Conservation (phyloP, 345 rosid species). For the Noccaea caerulescens region DNA sequence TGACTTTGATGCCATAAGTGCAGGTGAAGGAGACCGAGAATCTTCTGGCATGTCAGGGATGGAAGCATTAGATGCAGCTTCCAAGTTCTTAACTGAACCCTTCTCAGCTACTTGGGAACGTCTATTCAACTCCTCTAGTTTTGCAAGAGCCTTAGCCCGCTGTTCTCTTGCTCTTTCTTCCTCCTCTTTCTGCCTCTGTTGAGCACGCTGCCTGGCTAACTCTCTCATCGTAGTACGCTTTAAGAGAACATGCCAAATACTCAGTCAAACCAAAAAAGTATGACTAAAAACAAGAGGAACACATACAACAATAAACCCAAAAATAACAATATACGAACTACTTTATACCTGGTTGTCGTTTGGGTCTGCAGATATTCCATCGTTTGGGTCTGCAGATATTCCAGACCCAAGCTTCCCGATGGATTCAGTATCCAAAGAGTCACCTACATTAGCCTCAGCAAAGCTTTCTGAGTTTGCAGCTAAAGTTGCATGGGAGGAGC, state of each 20-base stretch:
- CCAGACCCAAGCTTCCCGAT: constrained; percentile 48
- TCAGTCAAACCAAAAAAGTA: constrained; percentile 21
- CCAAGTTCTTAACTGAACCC: constrained; percentile 50
- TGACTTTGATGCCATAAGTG: constrained; percentile 33
- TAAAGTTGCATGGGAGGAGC: constrained; percentile 40
- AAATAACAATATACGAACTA: constrained; percentile 24
- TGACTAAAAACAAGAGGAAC: constrained; percentile 28
- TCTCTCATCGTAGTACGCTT: constrained; percentile 82
- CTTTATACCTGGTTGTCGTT: constrained; percentile 63
- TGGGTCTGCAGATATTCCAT: constrained; percentile 51
- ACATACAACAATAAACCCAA: constrained; percentile 1
- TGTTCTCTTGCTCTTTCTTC: constrained; percentile 89
- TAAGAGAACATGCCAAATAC: constrained; percentile 33
- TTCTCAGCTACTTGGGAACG: constrained; percentile 60
- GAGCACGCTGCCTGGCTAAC: constrained; percentile 69
- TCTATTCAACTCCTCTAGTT: constrained; percentile 83
- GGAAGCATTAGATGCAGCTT: constrained; percentile 41
- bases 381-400: constrained; percentile 53
- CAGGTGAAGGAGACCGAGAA: constrained; percentile 42
- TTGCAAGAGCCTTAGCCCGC: constrained; percentile 85
- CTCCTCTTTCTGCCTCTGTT: constrained; percentile 79
- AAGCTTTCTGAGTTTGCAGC: constrained; percentile 50
- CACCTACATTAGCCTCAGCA: constrained; percentile 45
- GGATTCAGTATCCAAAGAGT: constrained; percentile 40
- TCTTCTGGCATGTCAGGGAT: constrained; percentile 50